A percentile compares a stretch with the other conserved stretches of the same genome.
phyloP scores from a whole-genome alignment of 2,329 filamentous ascomycete genomes.

The Botrytis medusae region DNA sequence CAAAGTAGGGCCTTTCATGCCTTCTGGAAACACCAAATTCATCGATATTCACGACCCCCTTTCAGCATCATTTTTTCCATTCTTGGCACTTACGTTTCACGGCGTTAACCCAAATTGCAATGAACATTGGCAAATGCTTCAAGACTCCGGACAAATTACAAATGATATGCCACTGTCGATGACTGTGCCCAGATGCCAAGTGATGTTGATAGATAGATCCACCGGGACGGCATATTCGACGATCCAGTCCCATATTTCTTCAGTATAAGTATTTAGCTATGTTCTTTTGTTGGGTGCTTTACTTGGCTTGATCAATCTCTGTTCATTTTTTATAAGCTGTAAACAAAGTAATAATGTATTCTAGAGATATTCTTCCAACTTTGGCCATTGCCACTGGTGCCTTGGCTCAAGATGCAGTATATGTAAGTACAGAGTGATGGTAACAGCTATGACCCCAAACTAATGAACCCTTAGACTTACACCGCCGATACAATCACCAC shows the following conservation, averaged over 20 bases:
- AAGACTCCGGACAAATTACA: not conserved
- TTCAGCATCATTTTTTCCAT: not conserved
- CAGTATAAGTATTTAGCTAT: conserved; percentile 9
- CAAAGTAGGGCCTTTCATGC: not conserved
- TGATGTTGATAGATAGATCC: not conserved
- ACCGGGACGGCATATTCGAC: not conserved
- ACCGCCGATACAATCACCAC: conserved; percentile 6
- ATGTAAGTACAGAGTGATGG: conserved; percentile 5
- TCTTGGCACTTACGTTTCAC: not conserved
- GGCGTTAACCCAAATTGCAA: not conserved
- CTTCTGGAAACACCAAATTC: not conserved
- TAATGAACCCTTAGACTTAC: conserved; percentile 14
- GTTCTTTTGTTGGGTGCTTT: not conserved
- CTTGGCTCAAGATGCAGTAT: conserved; percentile 16
- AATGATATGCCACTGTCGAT: not conserved
- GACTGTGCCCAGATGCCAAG: not conserved
- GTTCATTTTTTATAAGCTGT: not conserved
- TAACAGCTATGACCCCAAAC: not conserved
- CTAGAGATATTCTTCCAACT: not conserved
- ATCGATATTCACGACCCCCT: not conserved
- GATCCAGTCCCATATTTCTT: not conserved
- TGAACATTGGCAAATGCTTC: not conserved
- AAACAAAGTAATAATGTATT: not conserved
- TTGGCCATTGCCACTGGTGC: conserved; percentile 1
- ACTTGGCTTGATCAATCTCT: not conserved